These are phyloP conservation scores for Selenicereus undatus DNA, from an alignment of 148 eudicot genomes.

Conservation along the genomic window DNA sequence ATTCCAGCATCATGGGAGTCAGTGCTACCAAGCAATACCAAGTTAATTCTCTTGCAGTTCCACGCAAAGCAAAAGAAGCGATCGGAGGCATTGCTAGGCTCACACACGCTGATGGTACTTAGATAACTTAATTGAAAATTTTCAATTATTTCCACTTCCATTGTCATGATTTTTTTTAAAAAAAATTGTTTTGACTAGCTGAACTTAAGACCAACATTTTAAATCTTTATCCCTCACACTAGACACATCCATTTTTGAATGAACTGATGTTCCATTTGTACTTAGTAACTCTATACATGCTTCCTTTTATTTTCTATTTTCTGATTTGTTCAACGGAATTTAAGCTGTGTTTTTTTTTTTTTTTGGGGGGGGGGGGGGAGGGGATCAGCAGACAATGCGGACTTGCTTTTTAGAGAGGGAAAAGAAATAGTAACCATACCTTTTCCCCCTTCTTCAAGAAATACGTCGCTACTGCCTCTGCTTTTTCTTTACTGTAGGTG, in stretches of 20 bases:
- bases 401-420: not conserved
- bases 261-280: not conserved
- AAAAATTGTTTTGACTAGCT: not conserved
- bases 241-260: not conserved
- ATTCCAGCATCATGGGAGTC: slow-evolving; percentile 93
- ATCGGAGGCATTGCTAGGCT: slow-evolving; percentile 97
- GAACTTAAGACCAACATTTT: not conserved
- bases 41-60: slow-evolving; percentile 96
- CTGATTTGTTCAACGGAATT: not conserved
- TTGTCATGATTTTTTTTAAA: not conserved
- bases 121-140: not conserved
- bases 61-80: slow-evolving; percentile 98
- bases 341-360: not conserved
- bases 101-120: slow-evolving; percentile 87
- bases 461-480: not conserved
- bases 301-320: not conserved
- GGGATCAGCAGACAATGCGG: not conserved
- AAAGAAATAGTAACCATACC: not conserved
- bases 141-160: not conserved
- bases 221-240: not conserved
- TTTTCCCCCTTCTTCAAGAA: not conserved
- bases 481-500: not conserved
- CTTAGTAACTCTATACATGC: too few species aligned
- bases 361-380: not conserved
- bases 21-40: slow-evolving; percentile 78